Evolutionary conservation across 768 basidiomycete species (phyloP), one percentile per base, ranked within the genome.

Genomic region (Boletus rex-veris): DNA sequence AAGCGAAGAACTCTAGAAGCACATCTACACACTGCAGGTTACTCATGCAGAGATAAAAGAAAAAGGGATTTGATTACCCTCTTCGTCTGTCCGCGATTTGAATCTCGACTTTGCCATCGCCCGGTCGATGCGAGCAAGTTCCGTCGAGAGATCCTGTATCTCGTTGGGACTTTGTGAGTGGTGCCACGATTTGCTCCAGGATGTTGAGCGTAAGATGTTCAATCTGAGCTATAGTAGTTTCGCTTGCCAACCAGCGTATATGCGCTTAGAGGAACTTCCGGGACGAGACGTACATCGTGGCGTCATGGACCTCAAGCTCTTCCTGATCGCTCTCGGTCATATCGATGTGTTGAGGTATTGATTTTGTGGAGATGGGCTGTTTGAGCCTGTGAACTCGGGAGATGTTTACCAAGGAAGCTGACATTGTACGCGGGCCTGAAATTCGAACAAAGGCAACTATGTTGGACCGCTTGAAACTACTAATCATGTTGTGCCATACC

Each of bases 61-160:
- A 30, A 36, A 64, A 11, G 16, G 15, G 6, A 0, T 5, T 3
- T 8, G 11, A n/a, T 54, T 48, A 76, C 77, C 69, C 67, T 54
- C 73, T 77, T 37, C 59, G 69, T 48, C 78, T 65, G 54, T 77
- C 66, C 5, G 66, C 63, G 18, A 80, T 54, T 10, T 50, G 64
- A 24, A 80, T 58, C 39, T 69, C 63, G 6, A 79, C 44, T 50
- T 61, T 75, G 48, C 38, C 38, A 19, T 56, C 43, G 42, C 24
- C 43, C 30, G 31, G 46, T 45, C 56, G 55, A 14, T 47, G 53
- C n/a, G 50, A 43, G 8, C 39, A 63, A 3, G 38, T 33, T 39
- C 33, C 16, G 42, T 7, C 30, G 19, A 31, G n/a, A 8, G 39
- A 47, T 18, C 35, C 43, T 39, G 1, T 37, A n/a, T 45, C 33